A percentile compares a stretch with the other conserved stretches of the same genome.
Conservation (phyloP, 805 yeast genomes). For the Pichia exigua region DNA sequence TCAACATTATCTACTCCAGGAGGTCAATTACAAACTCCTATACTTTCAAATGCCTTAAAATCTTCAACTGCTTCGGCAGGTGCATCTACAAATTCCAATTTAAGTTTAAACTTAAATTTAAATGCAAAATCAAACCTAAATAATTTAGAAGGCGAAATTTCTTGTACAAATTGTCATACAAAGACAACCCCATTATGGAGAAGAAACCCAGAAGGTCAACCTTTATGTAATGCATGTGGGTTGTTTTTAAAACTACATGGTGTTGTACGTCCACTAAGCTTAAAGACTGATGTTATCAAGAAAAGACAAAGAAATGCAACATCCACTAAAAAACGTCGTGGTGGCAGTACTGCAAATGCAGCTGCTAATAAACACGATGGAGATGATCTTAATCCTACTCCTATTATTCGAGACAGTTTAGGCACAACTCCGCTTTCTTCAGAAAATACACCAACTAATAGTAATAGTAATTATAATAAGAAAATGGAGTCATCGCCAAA, state of each 20-base stretch:
- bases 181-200: slow-evolving; percentile 94
- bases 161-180: slow-evolving; percentile 86
- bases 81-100: slow-evolving; percentile 2
- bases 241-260: slow-evolving; percentile 87
- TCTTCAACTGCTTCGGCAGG: background rate
- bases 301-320: slow-evolving; percentile 65
- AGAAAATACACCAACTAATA: background rate
- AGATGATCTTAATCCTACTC: slow-evolving; percentile 43
- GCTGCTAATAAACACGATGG: slow-evolving; percentile 30
- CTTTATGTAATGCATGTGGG: slow-evolving; percentile 95
- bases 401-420: slow-evolving; percentile 20
- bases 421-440: slow-evolving; percentile 1
- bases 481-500: slow-evolving; percentile 1
- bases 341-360: slow-evolving; percentile 1
- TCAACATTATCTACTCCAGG: background rate
- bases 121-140: slow-evolving; percentile 6
- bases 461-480: background rate
- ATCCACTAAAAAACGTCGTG: slow-evolving; percentile 22
- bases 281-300: slow-evolving; percentile 58
- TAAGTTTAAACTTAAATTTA: background rate
- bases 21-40: background rate
- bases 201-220: slow-evolving; percentile 84
- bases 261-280: slow-evolving; percentile 84
- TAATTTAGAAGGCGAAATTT: slow-evolving; percentile 14
- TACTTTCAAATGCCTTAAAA: background rate